phyloP scores from a whole-genome alignment of 257 asterid genomes.

The Echites panduratus region DNA sequence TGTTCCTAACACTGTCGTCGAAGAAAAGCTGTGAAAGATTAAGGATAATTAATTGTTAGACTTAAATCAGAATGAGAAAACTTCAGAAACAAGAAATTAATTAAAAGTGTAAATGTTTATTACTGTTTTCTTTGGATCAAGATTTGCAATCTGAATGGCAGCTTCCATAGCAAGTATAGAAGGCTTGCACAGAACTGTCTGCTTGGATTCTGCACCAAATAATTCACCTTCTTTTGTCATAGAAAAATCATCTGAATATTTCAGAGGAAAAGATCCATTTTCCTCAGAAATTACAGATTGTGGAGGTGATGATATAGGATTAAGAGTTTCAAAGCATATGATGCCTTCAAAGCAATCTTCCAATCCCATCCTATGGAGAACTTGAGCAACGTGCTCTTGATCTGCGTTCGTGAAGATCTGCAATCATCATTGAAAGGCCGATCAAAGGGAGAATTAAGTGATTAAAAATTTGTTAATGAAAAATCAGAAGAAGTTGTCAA shows the following conservation, averaged over 20 bases:
- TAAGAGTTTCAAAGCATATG: constrained; percentile 84
- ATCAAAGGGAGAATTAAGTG: too few species aligned
- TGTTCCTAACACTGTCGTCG: constrained; percentile 75
- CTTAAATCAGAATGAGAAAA: not conserved
- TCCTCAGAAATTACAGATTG: constrained; percentile 15
- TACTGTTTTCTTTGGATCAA: constrained; percentile 76
- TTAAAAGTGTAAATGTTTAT: not conserved
- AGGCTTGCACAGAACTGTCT: constrained; percentile 70
- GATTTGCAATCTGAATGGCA: constrained; percentile 57
- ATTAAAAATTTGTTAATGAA: too few species aligned
- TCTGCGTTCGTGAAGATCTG: constrained; percentile 90
- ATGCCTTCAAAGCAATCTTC: constrained; percentile 87
- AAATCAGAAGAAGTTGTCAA: too few species aligned
- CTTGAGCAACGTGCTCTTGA: constrained; percentile 59
- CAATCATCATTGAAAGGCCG: too few species aligned
- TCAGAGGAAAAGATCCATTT: constrained; percentile 14
- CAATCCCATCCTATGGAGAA: constrained; percentile 55
- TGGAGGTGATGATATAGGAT: constrained; percentile 45
- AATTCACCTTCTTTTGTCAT: not conserved
- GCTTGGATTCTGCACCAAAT: constrained; percentile 10
- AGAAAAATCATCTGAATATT: constrained; percentile 9
- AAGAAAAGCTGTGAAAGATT: constrained; percentile 55
- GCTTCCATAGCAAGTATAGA: constrained; percentile 61
- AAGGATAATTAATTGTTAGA: not conserved
- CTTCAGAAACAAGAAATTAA: too few species aligned